phyloP scores from a whole-genome alignment of 345 rosid genomes.

The Gossypium ekmanianum region DNA sequence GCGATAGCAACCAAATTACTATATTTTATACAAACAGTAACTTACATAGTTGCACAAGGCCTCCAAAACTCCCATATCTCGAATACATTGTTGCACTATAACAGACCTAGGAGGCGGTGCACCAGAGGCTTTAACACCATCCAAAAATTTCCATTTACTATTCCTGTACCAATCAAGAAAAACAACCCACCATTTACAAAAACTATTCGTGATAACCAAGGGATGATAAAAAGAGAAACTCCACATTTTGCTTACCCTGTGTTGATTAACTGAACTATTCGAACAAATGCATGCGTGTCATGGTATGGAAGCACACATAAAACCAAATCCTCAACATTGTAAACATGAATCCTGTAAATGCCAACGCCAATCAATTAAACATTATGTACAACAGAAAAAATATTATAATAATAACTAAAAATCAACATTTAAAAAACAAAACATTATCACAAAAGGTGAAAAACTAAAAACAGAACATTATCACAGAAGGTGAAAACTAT shows the following conservation, averaged over 20 bases:
- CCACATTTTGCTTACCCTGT: constrained; percentile 46
- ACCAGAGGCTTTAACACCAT: constrained; percentile 78
- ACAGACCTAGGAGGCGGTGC: constrained; percentile 83
- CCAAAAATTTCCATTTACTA: constrained; percentile 86
- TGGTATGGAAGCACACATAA: constrained; percentile 81
- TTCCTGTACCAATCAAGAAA: constrained; percentile 43
- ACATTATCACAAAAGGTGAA: constrained; percentile 5
- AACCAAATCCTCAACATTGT: constrained; percentile 73
- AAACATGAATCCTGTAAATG: constrained; percentile 65
- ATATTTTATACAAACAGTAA: neutral
- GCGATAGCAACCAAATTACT: constrained; percentile 17
- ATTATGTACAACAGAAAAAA: too few relatives aligned
- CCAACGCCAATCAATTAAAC: neutral
- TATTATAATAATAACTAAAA: too few relatives aligned
- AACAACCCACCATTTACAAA: constrained; percentile 13
- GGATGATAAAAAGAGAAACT: neutral
- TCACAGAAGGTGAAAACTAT: neutral
- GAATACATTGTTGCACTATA: constrained; percentile 81
- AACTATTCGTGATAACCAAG: neutral
- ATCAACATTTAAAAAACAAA: neutral
- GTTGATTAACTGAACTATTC: constrained; percentile 67
- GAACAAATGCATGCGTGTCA: constrained; percentile 82
- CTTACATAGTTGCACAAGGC: constrained; percentile 80
- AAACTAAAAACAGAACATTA: neutral
- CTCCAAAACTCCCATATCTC: constrained; percentile 82